These are phyloP conservation scores for Syzygium malaccense DNA, from an alignment of 441 rosid genomes.

Conservation along the genomic window DNA sequence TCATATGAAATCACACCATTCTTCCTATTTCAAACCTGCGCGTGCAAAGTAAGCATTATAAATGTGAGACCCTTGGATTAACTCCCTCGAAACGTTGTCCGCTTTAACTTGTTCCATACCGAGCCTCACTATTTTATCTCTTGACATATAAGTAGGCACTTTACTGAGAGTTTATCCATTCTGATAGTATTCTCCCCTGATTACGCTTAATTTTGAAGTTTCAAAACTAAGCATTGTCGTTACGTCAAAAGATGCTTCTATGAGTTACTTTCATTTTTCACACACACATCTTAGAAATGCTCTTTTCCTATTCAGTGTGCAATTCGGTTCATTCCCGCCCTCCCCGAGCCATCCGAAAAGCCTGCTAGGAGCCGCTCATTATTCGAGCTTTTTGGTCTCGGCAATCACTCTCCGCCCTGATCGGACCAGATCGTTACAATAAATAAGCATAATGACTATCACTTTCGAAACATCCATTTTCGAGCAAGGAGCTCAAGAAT, in stretches of 20 bases:
- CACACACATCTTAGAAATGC: not conserved
- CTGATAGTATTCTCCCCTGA: accelerated
- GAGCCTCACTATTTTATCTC: not conserved
- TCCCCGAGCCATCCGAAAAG: accelerated
- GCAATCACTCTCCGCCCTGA: not conserved
- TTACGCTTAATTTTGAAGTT: not conserved
- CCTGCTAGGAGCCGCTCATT: not conserved
- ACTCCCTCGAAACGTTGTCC: not conserved
- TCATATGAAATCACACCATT: not conserved
- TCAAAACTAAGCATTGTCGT: not conserved
- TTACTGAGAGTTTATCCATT: not conserved
- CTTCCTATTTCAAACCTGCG: not conserved
- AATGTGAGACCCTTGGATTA: not conserved
- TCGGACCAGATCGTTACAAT: not conserved
- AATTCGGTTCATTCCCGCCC: not conserved
- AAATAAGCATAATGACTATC: not conserved
- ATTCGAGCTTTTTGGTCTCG: accelerated
- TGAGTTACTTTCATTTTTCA: not conserved
- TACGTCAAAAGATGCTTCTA: accelerated
- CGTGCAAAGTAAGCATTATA: not conserved
- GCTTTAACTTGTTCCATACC: accelerated
- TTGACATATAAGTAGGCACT: not conserved
- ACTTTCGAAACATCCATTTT: not conserved
- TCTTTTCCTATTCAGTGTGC: accelerated
- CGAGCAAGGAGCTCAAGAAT: not conserved